These are phyloP conservation scores for Apophysomyces variabilis DNA, from an alignment of 371 early-diverging fungal species.

Conservation along the genomic window DNA sequence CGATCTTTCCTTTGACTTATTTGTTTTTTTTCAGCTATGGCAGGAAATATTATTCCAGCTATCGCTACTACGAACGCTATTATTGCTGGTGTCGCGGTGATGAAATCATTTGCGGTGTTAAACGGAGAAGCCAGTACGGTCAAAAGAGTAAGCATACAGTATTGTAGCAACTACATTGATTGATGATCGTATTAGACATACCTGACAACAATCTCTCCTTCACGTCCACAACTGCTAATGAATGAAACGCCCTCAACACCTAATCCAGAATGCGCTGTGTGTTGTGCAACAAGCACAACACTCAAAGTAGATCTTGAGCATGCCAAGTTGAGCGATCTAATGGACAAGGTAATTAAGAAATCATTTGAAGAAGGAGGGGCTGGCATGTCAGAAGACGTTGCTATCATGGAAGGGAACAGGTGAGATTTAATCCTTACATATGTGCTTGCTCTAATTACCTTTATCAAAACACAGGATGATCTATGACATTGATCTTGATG, in stretches of 20 bases:
- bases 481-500: slow-evolving; percentile 92
- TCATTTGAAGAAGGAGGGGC: slow-evolving; percentile 50
- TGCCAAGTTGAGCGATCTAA: slow-evolving; percentile 58
- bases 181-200: slow-evolving; percentile 46
- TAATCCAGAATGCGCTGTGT: slow-evolving; percentile 65
- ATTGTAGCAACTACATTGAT: not conserved
- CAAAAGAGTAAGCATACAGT: slow-evolving; percentile 49
- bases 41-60: slow-evolving; percentile 99
- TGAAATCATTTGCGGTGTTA: slow-evolving; percentile 82
- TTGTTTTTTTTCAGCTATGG: slow-evolving; percentile 78
- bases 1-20: not conserved
- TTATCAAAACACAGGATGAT: slow-evolving; percentile 58
- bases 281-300: slow-evolving; percentile 50
- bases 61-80: slow-evolving; percentile 99
- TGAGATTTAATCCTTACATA: slow-evolving; percentile 18
- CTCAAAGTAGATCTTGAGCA: slow-evolving; percentile 50
- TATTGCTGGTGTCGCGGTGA: slow-evolving; percentile 94
- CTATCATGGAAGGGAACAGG: slow-evolving; percentile 64
- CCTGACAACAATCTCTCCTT: slow-evolving; percentile 52
- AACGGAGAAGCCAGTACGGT: slow-evolving; percentile 54
- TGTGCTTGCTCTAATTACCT: slow-evolving; percentile 1
- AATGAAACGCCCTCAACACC: slow-evolving; percentile 58
- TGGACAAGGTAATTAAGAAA: slow-evolving; percentile 42
- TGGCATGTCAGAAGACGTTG: slow-evolving; percentile 51
- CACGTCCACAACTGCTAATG: slow-evolving; percentile 50